phyloP scores from a whole-genome alignment of 1,284 basidiomycete species.

The Microbotryum lychnidis-dioicae region DNA sequence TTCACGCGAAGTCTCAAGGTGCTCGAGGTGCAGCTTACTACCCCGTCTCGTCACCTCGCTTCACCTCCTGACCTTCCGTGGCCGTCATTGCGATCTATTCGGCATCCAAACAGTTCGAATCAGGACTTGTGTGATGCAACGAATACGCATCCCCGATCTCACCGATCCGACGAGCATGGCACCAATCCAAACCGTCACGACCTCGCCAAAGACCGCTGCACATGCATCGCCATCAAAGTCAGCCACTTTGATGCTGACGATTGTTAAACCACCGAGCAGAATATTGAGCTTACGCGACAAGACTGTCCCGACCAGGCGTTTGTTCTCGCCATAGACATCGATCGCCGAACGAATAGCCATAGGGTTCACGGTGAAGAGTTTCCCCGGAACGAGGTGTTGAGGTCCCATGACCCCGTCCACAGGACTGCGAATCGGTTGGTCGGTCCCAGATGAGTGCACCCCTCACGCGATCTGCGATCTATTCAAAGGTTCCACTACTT shows the following conservation, averaged over 20 bases:
- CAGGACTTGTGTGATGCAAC: conserved; percentile 55
- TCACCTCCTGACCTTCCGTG: conserved; percentile 67
- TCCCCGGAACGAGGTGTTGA: conserved; percentile 70
- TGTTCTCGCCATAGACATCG: conserved; percentile 93
- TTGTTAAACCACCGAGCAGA: too few species aligned
- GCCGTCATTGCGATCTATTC: conserved; percentile 52
- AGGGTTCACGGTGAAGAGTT: conserved; percentile 74
- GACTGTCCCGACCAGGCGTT: conserved; percentile 77
- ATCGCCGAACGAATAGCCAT: conserved; percentile 46
- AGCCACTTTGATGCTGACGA: background rate
- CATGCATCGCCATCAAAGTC: background rate
- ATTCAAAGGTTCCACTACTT: too few species aligned
- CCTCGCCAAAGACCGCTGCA: conserved; percentile 65
- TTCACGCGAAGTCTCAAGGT: too few species aligned
- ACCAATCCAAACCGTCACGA: conserved; percentile 59
- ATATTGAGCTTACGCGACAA: too few species aligned
- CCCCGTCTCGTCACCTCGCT: conserved; percentile 76
- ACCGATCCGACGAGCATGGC: conserved; percentile 40
- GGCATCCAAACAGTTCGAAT: conserved; percentile 51
- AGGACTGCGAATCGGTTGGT: background rate
- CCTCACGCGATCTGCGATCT: too few species aligned
- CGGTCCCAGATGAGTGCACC: too few species aligned
- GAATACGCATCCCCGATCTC: background rate
- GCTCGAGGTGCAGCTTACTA: conserved; percentile 30
- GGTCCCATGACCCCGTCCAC: conserved; percentile 51